A percentile compares a stretch with the other conserved stretches of the same genome.
phyloP scores from a whole-genome alignment of 1,284 basidiomycete species.

The Puccinia horiana region DNA sequence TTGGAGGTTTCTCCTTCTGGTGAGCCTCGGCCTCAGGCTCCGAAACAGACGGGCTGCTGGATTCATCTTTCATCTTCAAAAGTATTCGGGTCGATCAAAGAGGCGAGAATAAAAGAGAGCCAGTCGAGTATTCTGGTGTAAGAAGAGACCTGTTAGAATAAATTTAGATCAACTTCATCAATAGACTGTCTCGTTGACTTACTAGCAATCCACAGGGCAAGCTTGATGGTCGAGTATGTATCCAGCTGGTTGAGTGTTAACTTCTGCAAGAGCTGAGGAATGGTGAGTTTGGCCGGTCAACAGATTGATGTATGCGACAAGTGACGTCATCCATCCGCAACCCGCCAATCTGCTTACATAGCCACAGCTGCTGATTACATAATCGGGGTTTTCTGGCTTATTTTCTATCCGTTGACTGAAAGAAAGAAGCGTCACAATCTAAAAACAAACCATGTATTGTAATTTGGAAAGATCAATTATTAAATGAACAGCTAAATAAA shows the following conservation, averaged over 20 bases:
- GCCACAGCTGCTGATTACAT: not conserved
- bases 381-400: not conserved
- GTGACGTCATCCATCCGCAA: not conserved
- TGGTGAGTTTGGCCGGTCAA: not conserved
- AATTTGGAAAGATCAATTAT: no score
- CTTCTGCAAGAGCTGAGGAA: not conserved
- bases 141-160: not conserved
- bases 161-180: not conserved
- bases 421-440: no score
- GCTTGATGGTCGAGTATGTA: not conserved
- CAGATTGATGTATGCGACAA: not conserved
- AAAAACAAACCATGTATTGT: no score
- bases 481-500: no score
- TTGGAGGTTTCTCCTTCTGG: not conserved
- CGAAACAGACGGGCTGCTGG: not conserved
- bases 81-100: not conserved
- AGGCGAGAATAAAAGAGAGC: not conserved
- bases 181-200: not conserved
- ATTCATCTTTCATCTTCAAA: conserved; percentile 7
- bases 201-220: not conserved
- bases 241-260: not conserved
- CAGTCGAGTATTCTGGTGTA: not conserved
- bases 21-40: not conserved
- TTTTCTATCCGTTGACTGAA: no score
- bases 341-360: not conserved